Conservation (phyloP, 306 rosid species). For the Myrica gale region DNA sequence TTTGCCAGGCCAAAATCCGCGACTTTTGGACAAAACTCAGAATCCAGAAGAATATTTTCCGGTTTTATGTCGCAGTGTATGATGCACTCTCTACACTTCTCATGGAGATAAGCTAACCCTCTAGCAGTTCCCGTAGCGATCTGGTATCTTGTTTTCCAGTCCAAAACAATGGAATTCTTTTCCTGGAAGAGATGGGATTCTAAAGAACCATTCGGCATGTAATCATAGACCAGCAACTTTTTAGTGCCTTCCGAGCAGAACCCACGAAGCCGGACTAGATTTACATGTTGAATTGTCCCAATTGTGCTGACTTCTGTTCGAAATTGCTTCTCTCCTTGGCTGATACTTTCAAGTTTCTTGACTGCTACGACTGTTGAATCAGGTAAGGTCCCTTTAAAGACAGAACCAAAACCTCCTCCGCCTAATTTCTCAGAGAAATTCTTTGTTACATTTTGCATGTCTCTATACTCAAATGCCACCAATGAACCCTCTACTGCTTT, state of each 20-base stretch:
- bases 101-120: slow-evolving; percentile 74
- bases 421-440: slow-evolving; percentile 17
- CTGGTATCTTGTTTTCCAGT: slow-evolving; percentile 77
- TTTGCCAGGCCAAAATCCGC: slow-evolving; percentile 95
- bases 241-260: slow-evolving; percentile 78
- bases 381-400: slow-evolving; percentile 24
- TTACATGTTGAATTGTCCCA: slow-evolving; percentile 82
- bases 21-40: slow-evolving; percentile 63
- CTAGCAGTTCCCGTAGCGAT: slow-evolving; percentile 79
- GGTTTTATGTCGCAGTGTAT: slow-evolving; percentile 95
- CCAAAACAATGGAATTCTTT: slow-evolving; percentile 36
- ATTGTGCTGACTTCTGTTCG: slow-evolving; percentile 83
- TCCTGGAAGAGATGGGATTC: slow-evolving; percentile 51
- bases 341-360: slow-evolving; percentile 75
- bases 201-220: slow-evolving; percentile 75
- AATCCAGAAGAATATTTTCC: slow-evolving; percentile 83
- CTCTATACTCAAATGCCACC: neutral
- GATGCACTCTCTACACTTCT: slow-evolving; percentile 83
- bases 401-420: slow-evolving; percentile 36
- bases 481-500: neutral
- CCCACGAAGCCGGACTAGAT: slow-evolving; percentile 83
- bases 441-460: neutral
- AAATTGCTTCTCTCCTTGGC: slow-evolving; percentile 95
- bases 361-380: too few relatives aligned
- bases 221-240: slow-evolving; percentile 74